A percentile compares a stretch with the other conserved stretches of the same genome.
Conservation (phyloP, 148 eudicot genomes). For the Rhododendron ferrugineum region DNA sequence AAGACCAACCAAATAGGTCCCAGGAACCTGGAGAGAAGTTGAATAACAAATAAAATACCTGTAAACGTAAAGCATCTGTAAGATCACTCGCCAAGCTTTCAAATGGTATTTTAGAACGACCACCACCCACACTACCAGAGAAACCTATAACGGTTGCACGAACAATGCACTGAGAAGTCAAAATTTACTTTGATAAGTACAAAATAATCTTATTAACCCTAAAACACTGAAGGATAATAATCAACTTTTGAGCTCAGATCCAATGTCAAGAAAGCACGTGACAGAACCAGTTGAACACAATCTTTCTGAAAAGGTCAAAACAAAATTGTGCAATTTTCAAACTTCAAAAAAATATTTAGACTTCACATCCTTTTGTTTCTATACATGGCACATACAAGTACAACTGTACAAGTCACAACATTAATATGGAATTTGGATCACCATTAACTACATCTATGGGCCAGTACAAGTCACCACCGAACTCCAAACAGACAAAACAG, state of each 20-base stretch:
- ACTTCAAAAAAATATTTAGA: neutral
- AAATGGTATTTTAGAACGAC: slow-evolving; percentile 18
- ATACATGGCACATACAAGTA: neutral
- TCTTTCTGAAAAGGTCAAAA: neutral
- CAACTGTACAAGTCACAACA: neutral
- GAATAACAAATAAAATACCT: slow-evolving; percentile 32
- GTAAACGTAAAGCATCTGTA: slow-evolving; percentile 69
- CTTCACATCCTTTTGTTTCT: neutral
- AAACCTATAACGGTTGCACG: slow-evolving; percentile 46
- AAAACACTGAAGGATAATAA: slow-evolving; percentile 8
- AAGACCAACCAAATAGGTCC: slow-evolving; percentile 7
- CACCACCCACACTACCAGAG: slow-evolving; percentile 20
- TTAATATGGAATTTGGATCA: neutral
- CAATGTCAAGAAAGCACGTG: slow-evolving; percentile 3
- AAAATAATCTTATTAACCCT: neutral
- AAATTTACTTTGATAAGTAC: neutral
- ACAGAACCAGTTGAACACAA: neutral
- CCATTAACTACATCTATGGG: neutral
- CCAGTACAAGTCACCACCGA: neutral
- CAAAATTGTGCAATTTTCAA: neutral
- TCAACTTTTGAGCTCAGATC: neutral
- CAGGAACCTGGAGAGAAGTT: slow-evolving; percentile 1
- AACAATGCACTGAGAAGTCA: slow-evolving; percentile 51
- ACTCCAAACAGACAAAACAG: neutral
- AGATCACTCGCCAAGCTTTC: slow-evolving; percentile 34